Base-by-base conservation (phyloP, 2,329 filamentous ascomycete species). In the Xylariaceae sp. region DNA sequence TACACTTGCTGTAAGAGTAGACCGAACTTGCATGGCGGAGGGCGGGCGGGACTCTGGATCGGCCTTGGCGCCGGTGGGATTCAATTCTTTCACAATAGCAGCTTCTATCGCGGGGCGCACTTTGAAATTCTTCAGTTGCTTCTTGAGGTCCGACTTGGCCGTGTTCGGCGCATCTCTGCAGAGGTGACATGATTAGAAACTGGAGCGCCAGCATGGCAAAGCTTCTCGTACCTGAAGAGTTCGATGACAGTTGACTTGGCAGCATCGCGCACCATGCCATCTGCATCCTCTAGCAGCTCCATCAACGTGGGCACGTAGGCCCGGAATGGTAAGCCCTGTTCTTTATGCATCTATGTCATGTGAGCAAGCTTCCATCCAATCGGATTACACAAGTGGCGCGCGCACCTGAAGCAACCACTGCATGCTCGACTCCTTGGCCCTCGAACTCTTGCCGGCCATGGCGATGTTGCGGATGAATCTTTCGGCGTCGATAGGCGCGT, bases 141-240 rank as follows among this genome's bases (percentile, higher is more conserved):
- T 88, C 76, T 94, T 94, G 39, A 97, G 78, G 69, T 97, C 92
- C 1, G 88, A 88, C 73, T 96, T 96, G 53, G 92, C 93, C 58
- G 86, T 81, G 65, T 89, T 88, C 13, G 92, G 89, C 0, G 91
- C 92, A 68, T 84, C 86, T 64, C 88, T 90, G 56, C 50, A 30
- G 23, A 30, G 11, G 18, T n/a, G 41, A 44, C 7, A 37, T 30
- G 37, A 53, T 69, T 66, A 68, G 64, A 55, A 13, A 37, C 8
- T 13, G 39, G 34, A 41, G 18, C 8, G 18, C 17, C 3, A 34
- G 8, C n/a, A 49, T n/a, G 9, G 6, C 10, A 3, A 10, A 30
- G 47, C 15, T 23, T 18, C 37, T 68, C 79, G 61, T 76, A 91
- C 88, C 81, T 84, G 76, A 97, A 97, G 37, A 97, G 82, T 64